Base-by-base conservation (phyloP, 129 eudicot species). In the Smallanthus sonchifolius region DNA sequence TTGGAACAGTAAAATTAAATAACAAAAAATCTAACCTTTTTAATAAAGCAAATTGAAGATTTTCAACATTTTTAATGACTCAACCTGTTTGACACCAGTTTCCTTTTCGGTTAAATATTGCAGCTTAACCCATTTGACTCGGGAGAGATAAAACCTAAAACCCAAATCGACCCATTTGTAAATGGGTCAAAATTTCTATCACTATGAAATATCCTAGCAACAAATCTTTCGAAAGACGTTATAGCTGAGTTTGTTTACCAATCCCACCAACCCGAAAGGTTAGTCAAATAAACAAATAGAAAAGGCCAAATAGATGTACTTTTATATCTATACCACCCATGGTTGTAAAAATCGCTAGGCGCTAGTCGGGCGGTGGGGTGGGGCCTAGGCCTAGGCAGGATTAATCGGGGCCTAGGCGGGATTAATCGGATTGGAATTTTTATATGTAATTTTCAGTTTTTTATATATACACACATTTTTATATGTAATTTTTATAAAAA, bases 231-330 rank as follows among this genome's bases (percentile, higher is more conserved):
- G 16, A 51, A 30, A 11, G 2, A 11, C 34, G n/a, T n/a, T n/a
- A n/a, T n/a, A n/a, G n/a, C 42, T 4, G 15, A 14, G 20, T 60
- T 60, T 60, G 40, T 60, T 34, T 14, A 32, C 19, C 20, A 1
- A 57, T 39, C 35, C 62, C 67, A 57, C 45, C 24, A 56, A 44
- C 30, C 75, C 0, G n/a, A 38, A 37, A 54, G 32, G 13, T 56
- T 40, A 42, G 55, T 39, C n/a, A 72, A 72, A 56, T 15, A 56
- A 72, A 57, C 67, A 39, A 56, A 30, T 8, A 72, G 67, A 72
- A 24, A 72, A 39, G 4, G 64, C 67, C 66, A 39, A 72, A 56
- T 4, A 60, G 15, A 73, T 57, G 42, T 42, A 43, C 17, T 30
- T 57, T 32, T 40, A 4, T 56, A 56, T 15, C 13, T 43, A 15